phyloP scores from a whole-genome alignment of 228 moss, liverwort and hornwort genomes.

The Sphagnum magellanicum region DNA sequence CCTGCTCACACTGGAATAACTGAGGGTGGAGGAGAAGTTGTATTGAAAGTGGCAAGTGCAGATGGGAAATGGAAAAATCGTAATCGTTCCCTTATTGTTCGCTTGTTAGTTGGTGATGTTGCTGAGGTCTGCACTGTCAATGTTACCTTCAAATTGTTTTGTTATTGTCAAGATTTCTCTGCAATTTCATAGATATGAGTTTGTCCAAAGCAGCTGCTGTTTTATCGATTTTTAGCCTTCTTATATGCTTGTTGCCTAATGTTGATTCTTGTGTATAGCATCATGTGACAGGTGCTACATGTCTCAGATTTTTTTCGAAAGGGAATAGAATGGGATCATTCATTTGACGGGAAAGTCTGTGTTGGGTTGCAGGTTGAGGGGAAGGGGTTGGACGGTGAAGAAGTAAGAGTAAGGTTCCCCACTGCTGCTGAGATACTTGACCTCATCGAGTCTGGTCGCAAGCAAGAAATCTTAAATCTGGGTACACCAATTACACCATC shows the following conservation, averaged over 20 bases:
- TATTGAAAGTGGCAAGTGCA: slow-evolving; percentile 37
- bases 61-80: slow-evolving; percentile 61
- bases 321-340: too few species aligned
- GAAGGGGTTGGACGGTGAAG: slow-evolving; percentile 69
- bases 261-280: too few species aligned
- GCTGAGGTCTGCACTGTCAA: slow-evolving; percentile 29
- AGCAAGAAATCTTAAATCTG: slow-evolving; percentile 15
- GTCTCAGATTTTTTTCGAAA: too few species aligned
- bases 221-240: too few species aligned
- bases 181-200: too few species aligned
- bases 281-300: too few species aligned
- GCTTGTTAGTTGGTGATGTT: slow-evolving; percentile 55
- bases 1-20: slow-evolving; percentile 10
- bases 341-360: too few species aligned
- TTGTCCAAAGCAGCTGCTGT: too few species aligned
- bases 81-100: slow-evolving; percentile 49
- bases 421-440: slow-evolving; percentile 32
- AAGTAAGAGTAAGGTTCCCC: slow-evolving; percentile 47
- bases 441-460: slow-evolving; percentile 25
- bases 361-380: slow-evolving; percentile 40
- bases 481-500: slow-evolving; percentile 9
- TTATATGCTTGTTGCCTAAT: too few species aligned
- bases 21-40: slow-evolving; percentile 34
- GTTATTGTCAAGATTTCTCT: too few species aligned
- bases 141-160: too few species aligned